phyloP scores from a whole-genome alignment of 805 yeast species.

The Candida peoriensis region DNA sequence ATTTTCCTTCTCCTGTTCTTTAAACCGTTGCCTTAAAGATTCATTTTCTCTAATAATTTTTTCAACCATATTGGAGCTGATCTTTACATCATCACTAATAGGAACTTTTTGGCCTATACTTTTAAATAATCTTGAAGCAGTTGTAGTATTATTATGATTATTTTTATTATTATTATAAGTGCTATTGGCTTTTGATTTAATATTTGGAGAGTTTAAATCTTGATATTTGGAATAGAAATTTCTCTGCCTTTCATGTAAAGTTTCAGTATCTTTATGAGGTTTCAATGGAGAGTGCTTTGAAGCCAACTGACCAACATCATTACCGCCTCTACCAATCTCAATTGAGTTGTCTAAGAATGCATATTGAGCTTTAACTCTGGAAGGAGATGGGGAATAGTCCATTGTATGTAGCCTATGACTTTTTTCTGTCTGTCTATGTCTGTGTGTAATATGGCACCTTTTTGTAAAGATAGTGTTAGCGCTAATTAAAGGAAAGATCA shows the following conservation, averaged over 20 bases:
- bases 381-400: conserved; percentile 25
- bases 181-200: too few species aligned
- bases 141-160: conserved; percentile 10
- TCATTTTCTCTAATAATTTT: conserved; percentile 33
- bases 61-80: conserved; percentile 33
- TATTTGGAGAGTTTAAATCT: conserved; percentile 20
- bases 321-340: conserved; percentile 21
- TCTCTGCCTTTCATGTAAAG: conserved; percentile 13
- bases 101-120: conserved; percentile 14
- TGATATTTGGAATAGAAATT: conserved; percentile 18
- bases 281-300: conserved; percentile 1
- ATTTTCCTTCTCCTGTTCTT: conserved; percentile 25
- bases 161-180: too few species aligned
- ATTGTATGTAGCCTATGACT: too few species aligned
- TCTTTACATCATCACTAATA: conserved; percentile 28
- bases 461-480: too few species aligned
- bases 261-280: not conserved
- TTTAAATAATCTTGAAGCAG: conserved; percentile 19
- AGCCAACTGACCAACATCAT: too few species aligned
- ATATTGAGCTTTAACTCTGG: conserved; percentile 17
- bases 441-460: too few species aligned
- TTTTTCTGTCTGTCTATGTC: too few species aligned
- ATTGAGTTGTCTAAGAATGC: conserved; percentile 21
- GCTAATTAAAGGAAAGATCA: too few species aligned
- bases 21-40: conserved; percentile 27